phyloP scores from a whole-genome alignment of 192 early-diverging fungal genomes.

The Linnemannia schmuckeri region DNA sequence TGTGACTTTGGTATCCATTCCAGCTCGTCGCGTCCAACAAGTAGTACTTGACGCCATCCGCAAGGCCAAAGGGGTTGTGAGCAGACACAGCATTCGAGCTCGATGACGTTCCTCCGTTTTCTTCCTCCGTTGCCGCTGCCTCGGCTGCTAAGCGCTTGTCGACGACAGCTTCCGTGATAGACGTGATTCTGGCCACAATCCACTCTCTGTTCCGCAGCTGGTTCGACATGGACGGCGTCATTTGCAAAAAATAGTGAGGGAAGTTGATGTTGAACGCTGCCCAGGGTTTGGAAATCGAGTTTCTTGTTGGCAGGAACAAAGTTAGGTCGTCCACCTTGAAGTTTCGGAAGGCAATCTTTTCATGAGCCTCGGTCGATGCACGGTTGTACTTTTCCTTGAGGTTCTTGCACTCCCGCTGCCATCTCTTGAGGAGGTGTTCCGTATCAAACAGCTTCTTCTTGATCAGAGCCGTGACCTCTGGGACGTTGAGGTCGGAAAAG shows the following conservation, averaged over 20 bases:
- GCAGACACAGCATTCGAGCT: conserved; percentile 14
- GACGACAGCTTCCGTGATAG: conserved; percentile 62
- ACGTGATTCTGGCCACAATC: conserved; percentile 65
- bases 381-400: conserved; percentile 65
- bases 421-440: conserved; percentile 52
- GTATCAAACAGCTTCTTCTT: conserved; percentile 50
- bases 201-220: conserved; percentile 61
- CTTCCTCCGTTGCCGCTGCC: conserved; percentile 14
- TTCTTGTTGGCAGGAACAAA: conserved; percentile 67
- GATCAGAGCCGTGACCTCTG: conserved; percentile 35
- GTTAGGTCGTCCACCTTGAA: conserved; percentile 71
- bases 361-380: conserved; percentile 45
- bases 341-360: conserved; percentile 72
- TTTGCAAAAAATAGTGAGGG: conserved; percentile 66
- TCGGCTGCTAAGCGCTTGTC: conserved; percentile 45
- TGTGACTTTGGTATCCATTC: conserved; percentile 41
- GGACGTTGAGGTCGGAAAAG: conserved; percentile 30
- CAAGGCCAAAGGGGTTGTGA: conserved; percentile 64
- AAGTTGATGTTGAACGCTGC: conserved; percentile 71
- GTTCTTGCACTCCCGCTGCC: conserved; percentile 50
- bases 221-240: conserved; percentile 45
- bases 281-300: conserved; percentile 67
- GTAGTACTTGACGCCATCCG: conserved; percentile 66
- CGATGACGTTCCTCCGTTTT: conserved; percentile 11
- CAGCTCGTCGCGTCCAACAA: conserved; percentile 62